Conservation (phyloP, 2,329 filamentous ascomycete genomes). For the Ceratocystis eucalypticola region DNA sequence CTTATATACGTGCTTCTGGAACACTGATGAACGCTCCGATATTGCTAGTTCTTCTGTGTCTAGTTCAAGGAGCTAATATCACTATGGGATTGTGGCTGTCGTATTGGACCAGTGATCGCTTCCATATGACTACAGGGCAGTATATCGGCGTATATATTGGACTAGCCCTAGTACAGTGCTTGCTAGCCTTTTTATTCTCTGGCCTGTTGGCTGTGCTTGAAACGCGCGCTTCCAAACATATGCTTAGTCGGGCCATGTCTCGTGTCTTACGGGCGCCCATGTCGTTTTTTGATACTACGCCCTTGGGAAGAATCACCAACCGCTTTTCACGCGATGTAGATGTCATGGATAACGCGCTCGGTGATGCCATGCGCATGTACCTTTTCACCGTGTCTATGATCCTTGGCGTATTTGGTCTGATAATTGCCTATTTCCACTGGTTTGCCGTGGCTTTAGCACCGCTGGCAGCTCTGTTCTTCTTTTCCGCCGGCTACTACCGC, state of each 20-base stretch:
- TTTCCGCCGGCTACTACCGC: conserved; percentile 78
- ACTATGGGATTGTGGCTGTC: conserved; percentile 83
- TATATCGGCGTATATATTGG: conserved; percentile 64
- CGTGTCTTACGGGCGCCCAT: conserved; percentile 60
- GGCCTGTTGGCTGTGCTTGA: conserved; percentile 64
- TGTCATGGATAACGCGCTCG: conserved; percentile 87
- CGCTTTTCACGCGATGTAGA: conserved; percentile 92
- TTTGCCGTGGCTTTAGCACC: conserved; percentile 52
- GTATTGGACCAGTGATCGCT: conserved; percentile 80
- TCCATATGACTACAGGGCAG: conserved; percentile 47
- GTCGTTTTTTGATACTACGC: conserved; percentile 96
- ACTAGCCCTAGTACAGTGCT: conserved; percentile 55
- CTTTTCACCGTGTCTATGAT: conserved; percentile 75
- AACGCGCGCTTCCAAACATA: conserved; percentile 66
- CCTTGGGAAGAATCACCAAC: conserved; percentile 87
- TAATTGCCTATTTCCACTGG: conserved; percentile 91
- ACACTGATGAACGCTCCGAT: conserved; percentile 55
- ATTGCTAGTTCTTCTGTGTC: conserved; percentile 46
- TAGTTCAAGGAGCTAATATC: conserved; percentile 75
- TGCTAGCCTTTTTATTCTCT: conserved; percentile 70
- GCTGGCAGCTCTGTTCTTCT: conserved; percentile 62
- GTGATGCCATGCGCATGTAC: conserved; percentile 86
- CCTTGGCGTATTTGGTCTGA: conserved; percentile 68
- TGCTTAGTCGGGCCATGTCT: conserved; percentile 68
- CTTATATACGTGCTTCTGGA: conserved; percentile 65